phyloP scores from a whole-genome alignment of 768 basidiomycete species.

The Chalciporus sphaerocephalus region DNA sequence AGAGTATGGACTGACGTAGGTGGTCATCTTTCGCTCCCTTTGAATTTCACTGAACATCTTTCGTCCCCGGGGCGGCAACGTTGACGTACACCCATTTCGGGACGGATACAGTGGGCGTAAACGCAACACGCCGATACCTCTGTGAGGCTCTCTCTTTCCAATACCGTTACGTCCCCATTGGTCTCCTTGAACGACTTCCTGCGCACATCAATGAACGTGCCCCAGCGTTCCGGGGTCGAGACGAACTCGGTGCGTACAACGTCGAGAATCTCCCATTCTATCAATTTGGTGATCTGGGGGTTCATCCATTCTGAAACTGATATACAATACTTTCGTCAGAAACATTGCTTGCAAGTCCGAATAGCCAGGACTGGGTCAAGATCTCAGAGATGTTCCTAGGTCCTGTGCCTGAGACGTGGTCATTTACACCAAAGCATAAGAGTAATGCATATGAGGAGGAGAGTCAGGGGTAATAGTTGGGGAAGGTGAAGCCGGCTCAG shows the following conservation, averaged over 20 bases:
- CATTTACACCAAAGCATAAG: conserved; percentile 91
- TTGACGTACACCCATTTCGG: conserved; percentile 69
- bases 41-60: background rate
- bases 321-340: conserved; percentile 44
- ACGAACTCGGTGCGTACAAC: conserved; percentile 73
- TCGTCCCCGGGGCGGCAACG: no score
- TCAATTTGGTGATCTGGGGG: background rate
- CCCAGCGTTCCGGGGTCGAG: conserved; percentile 80
- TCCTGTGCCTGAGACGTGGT: conserved; percentile 75
- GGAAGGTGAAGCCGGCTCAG: no score
- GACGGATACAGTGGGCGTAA: conserved; percentile 83
- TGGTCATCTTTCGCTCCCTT: conserved; percentile 2
- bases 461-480: conserved; percentile 48
- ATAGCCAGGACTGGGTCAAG: conserved; percentile 86
- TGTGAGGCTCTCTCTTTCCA: conserved; percentile 96
- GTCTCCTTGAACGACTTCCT: conserved; percentile 80
- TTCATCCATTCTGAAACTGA: conserved; percentile 1
- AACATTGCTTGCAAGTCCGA: conserved; percentile 74
- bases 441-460: conserved; percentile 74
- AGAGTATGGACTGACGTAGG: conserved; percentile 78
- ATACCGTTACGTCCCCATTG: conserved; percentile 93
- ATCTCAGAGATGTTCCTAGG: conserved; percentile 96
- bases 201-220: conserved; percentile 86
- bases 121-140: conserved; percentile 87
- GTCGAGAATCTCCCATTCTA: background rate